A percentile compares a stretch with the other conserved stretches of the same genome.
Conservation (phyloP, 257 asterid genomes). For the Osmanthus fragrans region DNA sequence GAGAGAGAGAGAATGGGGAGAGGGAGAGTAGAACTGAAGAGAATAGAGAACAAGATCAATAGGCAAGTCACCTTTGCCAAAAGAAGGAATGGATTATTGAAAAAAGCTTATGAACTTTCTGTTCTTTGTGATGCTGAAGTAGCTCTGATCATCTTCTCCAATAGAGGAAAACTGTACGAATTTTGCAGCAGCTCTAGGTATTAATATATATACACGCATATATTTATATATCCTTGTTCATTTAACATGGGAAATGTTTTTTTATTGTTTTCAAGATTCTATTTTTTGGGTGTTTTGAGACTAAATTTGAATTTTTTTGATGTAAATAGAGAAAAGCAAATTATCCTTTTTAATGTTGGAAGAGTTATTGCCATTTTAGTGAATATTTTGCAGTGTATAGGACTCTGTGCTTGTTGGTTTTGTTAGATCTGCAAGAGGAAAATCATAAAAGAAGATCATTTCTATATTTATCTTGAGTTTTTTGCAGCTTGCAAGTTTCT, state of each 20-base stretch:
- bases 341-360: slow-evolving; percentile 35
- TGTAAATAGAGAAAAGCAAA: slow-evolving; percentile 23
- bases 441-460: slow-evolving; percentile 74
- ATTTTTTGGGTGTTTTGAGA: slow-evolving; percentile 28
- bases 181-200: slow-evolving; percentile 99
- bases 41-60: slow-evolving; percentile 96
- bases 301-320: slow-evolving; percentile 37
- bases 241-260: not conserved
- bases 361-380: slow-evolving; percentile 66
- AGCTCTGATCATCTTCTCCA: slow-evolving; percentile 97
- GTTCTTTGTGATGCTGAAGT: slow-evolving; percentile 96
- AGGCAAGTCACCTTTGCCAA: slow-evolving; percentile 96
- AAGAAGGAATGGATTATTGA: slow-evolving; percentile 88
- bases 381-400: slow-evolving; percentile 68
- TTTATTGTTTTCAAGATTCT: not conserved
- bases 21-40: slow-evolving; percentile 89
- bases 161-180: slow-evolving; percentile 98
- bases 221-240: slow-evolving; percentile 7
- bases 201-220: slow-evolving; percentile 24
- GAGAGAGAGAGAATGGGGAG: slow-evolving; percentile 60
- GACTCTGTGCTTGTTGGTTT: slow-evolving; percentile 62
- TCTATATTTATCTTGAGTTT: slow-evolving; percentile 53
- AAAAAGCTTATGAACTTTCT: slow-evolving; percentile 96
- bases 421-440: slow-evolving; percentile 98
- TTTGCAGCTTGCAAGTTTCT: slow-evolving; percentile 32